Evolutionary conservation across 257 asterid species (phyloP), one percentile per base, ranked within the genome.

Genomic region (Buddleja alternifolia): DNA sequence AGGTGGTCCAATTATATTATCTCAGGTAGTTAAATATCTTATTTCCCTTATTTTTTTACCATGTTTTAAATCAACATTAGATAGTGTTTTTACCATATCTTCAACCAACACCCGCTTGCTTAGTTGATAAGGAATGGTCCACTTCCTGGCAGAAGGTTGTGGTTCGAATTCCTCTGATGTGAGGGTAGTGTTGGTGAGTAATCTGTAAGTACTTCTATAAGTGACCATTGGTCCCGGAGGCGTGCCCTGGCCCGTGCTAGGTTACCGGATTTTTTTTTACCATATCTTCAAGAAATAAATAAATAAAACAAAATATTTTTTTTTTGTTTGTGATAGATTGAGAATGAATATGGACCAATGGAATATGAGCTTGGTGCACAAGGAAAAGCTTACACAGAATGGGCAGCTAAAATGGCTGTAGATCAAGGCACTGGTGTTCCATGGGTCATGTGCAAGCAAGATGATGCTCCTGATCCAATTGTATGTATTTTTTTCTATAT

Each of bases 361-460:
- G 98, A 93, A 62, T 85, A 86, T 39, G 97, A 90, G 84, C 73
- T 93, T 23, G 98, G 98, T 54, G 93, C 78, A 59, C 91, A 96
- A 0, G 98, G 92, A 46, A 69, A 69, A 73, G 82, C 88, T 66
- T 93, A 93, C 73, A 84, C 97, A 0, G 71, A 85, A 67, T 93
- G 98, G 98, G 96, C 98, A 0, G 98, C 96, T 23, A 90, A 90
- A 78, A 90, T 93, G 98, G 98, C 98, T 44, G 89, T 90, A 58
- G 92, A 79, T 77, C 98, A 81, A 19, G 88, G 81, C 58, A 93
- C 97, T 20, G 98, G 97, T 70, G 97, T 93, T 47, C 98, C 98
- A 14, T 93, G 98, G 98, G 55, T 93, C 80, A 93, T 93, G 98
- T 93, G 98, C 92, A 93, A 93, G 84, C 98, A 93, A 85, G 98